Percentiles rank a stretch among this genome's conserved stretches.
Conservation (phyloP, 2,329 filamentous ascomycete genomes). For the Calonectria fujianensis region DNA sequence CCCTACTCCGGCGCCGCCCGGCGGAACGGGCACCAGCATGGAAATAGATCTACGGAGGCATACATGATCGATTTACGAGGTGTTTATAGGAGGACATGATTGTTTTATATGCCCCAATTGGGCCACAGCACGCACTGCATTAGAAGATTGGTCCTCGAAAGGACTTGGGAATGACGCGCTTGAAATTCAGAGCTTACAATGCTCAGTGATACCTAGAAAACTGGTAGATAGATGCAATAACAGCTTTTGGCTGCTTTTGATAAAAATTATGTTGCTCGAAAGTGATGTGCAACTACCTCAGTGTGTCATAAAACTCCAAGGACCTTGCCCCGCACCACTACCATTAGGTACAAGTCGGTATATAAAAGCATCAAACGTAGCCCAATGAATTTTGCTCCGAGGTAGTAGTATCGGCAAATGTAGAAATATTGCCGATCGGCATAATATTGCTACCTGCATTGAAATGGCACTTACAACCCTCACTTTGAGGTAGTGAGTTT, state of each 20-base stretch:
- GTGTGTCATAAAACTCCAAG: too few relatives aligned
- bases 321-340: too few relatives aligned
- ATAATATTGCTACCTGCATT: too few relatives aligned
- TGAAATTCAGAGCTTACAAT: slow-evolving; percentile 39
- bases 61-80: slow-evolving; percentile 35
- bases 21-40: slow-evolving; percentile 35
- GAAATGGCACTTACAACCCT: too few relatives aligned
- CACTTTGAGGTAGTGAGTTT: too few relatives aligned
- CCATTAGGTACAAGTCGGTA: too few relatives aligned
- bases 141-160: slow-evolving; percentile 29
- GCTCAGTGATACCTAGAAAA: slow-evolving; percentile 53
- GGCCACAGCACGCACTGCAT: slow-evolving; percentile 44
- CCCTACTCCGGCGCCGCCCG: slow-evolving; percentile 33
- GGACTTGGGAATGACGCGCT: slow-evolving; percentile 38
- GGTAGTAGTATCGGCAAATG: too few relatives aligned
- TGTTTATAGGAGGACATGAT: slow-evolving; percentile 51
- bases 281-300: too few relatives aligned
- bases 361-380: too few relatives aligned
- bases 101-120: slow-evolving; percentile 45
- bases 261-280: background rate
- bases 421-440: too few relatives aligned
- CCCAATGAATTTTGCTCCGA: too few relatives aligned
- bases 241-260: slow-evolving; percentile 16
- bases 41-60: slow-evolving; percentile 38
- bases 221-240: slow-evolving; percentile 34